Evolutionary conservation across 2,329 filamentous ascomycete species (phyloP).

Genomic region (Camillea tinctor): DNA sequence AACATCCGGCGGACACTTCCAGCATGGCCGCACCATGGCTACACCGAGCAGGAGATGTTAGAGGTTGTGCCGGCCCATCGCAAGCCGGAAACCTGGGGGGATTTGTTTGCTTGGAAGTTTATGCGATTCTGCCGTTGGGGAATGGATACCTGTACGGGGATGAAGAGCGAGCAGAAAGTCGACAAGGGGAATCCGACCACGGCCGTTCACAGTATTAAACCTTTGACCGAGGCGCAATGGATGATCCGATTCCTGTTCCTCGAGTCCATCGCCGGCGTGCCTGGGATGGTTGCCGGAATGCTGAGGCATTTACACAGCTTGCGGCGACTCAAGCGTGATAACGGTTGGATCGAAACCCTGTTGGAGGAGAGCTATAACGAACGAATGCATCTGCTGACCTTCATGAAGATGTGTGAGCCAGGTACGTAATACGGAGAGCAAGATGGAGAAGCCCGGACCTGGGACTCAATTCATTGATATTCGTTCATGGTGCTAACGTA

Average conservation of each 20-base stretch:
- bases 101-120: constrained; percentile 74
- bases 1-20: constrained; percentile 62
- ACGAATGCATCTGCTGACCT: constrained; percentile 88
- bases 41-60: constrained; percentile 77
- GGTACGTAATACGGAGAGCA: constrained; percentile 38
- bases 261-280: constrained; percentile 91
- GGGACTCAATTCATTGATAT: background rate
- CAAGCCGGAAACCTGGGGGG: constrained; percentile 67
- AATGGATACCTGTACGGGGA: constrained; percentile 78
- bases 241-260: constrained; percentile 87
- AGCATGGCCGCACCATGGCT: constrained; percentile 71
- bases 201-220: constrained; percentile 50
- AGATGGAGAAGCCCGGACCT: background rate
- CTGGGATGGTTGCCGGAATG: constrained; percentile 97
- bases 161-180: constrained; percentile 68
- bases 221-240: constrained; percentile 85
- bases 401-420: constrained; percentile 86
- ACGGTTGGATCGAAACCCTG: constrained; percentile 94
- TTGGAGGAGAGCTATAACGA: constrained; percentile 92
- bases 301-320: constrained; percentile 83
- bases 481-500: background rate
- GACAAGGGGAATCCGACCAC: constrained; percentile 58
- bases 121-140: constrained; percentile 75
- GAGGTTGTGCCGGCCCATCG: constrained; percentile 74
- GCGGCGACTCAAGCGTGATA: constrained; percentile 83